These are phyloP conservation scores for Lycium ferocissimum DNA, from an alignment of 257 asterid genomes.

Conservation along the genomic window DNA sequence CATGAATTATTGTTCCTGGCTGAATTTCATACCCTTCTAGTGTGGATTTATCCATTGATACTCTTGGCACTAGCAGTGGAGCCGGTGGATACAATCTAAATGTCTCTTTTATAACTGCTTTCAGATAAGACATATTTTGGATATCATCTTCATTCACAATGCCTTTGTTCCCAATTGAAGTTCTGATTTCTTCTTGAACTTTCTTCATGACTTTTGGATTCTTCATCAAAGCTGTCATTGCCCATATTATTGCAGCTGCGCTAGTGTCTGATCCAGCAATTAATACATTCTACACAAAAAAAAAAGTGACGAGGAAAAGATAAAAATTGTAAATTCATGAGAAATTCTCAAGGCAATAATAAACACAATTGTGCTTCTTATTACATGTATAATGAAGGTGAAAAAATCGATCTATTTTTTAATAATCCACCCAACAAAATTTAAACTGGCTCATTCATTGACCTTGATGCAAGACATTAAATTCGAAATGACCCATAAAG, in stretches of 20 bases:
- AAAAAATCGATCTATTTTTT: too few species aligned
- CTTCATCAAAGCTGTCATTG: background rate
- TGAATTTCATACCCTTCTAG: background rate
- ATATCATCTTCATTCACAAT: background rate
- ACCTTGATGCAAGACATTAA: too few species aligned
- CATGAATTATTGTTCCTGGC: background rate
- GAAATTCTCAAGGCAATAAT: background rate
- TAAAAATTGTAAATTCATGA: background rate
- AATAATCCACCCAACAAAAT: too few species aligned
- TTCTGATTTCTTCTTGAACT: background rate
- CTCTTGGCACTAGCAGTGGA: background rate
- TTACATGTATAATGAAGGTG: too few species aligned
- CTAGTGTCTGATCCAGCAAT: slow-evolving; percentile 12
- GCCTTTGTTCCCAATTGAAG: background rate
- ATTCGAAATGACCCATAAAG: too few species aligned
- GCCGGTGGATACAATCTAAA: background rate
- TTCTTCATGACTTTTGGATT: background rate
- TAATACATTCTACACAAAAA: background rate
- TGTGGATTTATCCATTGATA: background rate
- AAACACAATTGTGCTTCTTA: too few species aligned
- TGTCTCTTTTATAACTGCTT: background rate
- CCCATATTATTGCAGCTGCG: background rate
- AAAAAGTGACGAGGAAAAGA: too few species aligned
- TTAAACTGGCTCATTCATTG: too few species aligned
- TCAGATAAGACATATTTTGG: background rate